Evolutionary conservation across 1,284 basidiomycete genomes (phyloP), one percentile per base, ranked within the genome.

Genomic region (Waitea zeae): DNA sequence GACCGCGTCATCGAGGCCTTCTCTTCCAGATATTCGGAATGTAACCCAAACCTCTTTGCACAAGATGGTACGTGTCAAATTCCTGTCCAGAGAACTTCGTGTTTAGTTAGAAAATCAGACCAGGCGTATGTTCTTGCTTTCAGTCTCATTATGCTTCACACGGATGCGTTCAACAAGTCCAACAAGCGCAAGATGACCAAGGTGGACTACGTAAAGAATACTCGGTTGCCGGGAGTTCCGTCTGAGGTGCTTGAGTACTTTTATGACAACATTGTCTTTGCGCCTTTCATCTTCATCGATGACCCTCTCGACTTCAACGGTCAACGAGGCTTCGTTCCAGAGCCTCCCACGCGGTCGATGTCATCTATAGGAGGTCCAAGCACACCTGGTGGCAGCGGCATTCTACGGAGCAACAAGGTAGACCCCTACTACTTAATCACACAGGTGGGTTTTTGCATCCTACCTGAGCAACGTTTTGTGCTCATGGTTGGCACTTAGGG

Each of bases 101-200:
- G 29, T 6, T 20, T 17, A 31, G 33, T 36, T 40, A 17, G 14
- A n/a, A 19, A n/a, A 31, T 35, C 37, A 88, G 92, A 97, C 49
- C 87, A 95, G 48, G 82, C 92, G 4, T 98, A 98, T 57, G 84
- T 98, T 31, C 62, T 99, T 29, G 87, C 93, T 11, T 99, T 98
- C 57, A 96, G 93, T 45, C 63, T 98, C 48, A 95, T 99, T 52
- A 97, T 99, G 90, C 64, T 99, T 31, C 92, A 97, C 51, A 98
- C 95, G 9, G 93, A 98, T 50, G 83, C 82, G 1, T 98, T 97
- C 64, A 98, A 98, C 58, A 87, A 81, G 56, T 89, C 87, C 44
- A 97, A 96, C 57, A 96, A 88, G 57, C 78, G 79, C 42, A 97
- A 97, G 60, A 98, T 99, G 95, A 77, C 81, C 20, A 95, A 92